A percentile compares a stretch with the other conserved stretches of the same genome.
phyloP scores from a whole-genome alignment of 2,329 filamentous ascomycete genomes.

The Fusarium pseudoanthophilum region DNA sequence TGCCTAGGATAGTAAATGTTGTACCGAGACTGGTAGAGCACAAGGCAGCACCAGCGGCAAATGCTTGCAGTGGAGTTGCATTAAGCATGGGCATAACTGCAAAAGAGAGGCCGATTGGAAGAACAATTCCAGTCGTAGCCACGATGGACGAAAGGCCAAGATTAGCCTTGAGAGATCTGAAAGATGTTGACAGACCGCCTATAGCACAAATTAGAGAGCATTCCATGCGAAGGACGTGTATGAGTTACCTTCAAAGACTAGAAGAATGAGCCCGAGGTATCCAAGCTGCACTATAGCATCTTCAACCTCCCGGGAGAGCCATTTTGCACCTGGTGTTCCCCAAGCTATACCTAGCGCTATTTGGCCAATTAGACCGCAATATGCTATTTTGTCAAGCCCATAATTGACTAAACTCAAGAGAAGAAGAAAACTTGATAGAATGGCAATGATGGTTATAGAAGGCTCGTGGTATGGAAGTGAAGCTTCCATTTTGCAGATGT shows the following conservation, averaged over 20 bases:
- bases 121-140: constrained; percentile 71
- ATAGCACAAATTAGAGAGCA: not conserved
- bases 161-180: constrained; percentile 64
- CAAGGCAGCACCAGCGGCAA: constrained; percentile 77
- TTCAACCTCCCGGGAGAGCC: constrained; percentile 65
- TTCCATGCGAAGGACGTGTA: rapidly evolving
- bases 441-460: constrained; percentile 66
- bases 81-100: constrained; percentile 61
- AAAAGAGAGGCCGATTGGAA: constrained; percentile 75
- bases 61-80: constrained; percentile 69
- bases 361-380: constrained; percentile 78
- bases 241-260: constrained; percentile 73
- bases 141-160: constrained; percentile 68
- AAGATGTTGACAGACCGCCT: constrained; percentile 63
- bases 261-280: constrained; percentile 76
- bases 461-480: constrained; percentile 71
- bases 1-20: constrained; percentile 65
- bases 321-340: constrained; percentile 73
- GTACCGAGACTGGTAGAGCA: constrained; percentile 81
- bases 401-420: constrained; percentile 68
- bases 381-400: constrained; percentile 68
- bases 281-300: constrained; percentile 71
- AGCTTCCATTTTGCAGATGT: constrained; percentile 13
- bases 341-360: constrained; percentile 76
- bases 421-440: constrained; percentile 70